Conservation (phyloP, 345 rosid species). For the Eucalyptus microcorys region DNA sequence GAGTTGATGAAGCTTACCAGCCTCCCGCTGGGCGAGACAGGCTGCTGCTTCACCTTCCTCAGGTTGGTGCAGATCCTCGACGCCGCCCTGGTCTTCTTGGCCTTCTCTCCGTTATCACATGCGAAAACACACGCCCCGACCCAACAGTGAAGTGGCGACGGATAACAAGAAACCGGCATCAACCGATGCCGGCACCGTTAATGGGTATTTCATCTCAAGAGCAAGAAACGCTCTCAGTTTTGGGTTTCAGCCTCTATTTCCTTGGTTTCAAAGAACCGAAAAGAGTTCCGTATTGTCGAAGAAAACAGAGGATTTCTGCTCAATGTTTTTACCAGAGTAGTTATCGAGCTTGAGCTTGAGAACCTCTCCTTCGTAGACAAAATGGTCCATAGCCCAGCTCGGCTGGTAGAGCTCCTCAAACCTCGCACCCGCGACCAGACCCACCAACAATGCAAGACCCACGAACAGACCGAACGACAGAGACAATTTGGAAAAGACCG, state of each 20-base stretch:
- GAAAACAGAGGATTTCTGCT: neutral
- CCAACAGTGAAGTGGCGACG: neutral
- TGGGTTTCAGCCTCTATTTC: neutral
- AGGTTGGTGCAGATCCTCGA: slow-evolving; percentile 5
- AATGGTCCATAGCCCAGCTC: slow-evolving; percentile 84
- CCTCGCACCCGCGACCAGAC: slow-evolving; percentile 28
- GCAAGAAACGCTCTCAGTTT: neutral
- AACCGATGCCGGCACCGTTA: neutral
- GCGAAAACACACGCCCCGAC: neutral
- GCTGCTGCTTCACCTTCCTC: slow-evolving; percentile 62
- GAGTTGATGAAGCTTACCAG: slow-evolving; percentile 61
- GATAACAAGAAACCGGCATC: neutral
- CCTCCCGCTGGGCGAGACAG: slow-evolving; percentile 67
- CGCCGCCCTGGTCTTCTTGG: neutral
- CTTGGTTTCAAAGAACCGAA: neutral
- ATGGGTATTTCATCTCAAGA: neutral
- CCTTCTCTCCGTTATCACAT: slow-evolving; percentile 10
- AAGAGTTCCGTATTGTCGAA: neutral
- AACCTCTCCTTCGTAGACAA: slow-evolving; percentile 64
- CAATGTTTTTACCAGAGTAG: slow-evolving; percentile 54
- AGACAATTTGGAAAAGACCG: neutral
- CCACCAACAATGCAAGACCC: slow-evolving; percentile 13
- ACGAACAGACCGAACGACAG: slow-evolving; percentile 10
- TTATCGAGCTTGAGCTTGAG: slow-evolving; percentile 86
- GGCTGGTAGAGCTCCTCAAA: slow-evolving; percentile 79